Conservation (phyloP, 1,284 basidiomycete genomes). For the Termitomyces sp. region DNA sequence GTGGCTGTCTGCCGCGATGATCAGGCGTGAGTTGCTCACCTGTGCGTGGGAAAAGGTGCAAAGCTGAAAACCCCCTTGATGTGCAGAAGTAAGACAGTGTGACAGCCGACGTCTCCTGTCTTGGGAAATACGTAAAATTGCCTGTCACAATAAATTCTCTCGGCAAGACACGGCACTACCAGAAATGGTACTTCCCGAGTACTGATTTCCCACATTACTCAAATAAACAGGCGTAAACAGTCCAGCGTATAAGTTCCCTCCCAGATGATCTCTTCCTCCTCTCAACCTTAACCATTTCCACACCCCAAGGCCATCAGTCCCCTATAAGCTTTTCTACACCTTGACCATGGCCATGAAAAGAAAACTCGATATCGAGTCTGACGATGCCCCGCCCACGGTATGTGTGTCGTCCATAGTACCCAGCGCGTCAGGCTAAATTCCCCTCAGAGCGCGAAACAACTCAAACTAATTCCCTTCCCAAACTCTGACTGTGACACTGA, state of each 20-base stretch:
- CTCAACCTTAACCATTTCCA: conserved; percentile 20
- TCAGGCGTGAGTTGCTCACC: too few relatives aligned
- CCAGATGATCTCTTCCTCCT: conserved; percentile 18
- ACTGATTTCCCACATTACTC: conserved; percentile 8
- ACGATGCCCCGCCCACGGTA: conserved; percentile 48
- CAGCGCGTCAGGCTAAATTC: conserved; percentile 11
- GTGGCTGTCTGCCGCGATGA: conserved; percentile 7
- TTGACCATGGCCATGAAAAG: conserved; percentile 62
- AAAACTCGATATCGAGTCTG: conserved; percentile 59
- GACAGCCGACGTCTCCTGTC: background rate
- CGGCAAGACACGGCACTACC: background rate
- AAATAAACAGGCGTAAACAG: conserved; percentile 28
- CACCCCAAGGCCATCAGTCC: conserved; percentile 21
- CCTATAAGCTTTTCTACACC: conserved; percentile 11
- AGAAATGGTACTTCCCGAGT: conserved; percentile 4
- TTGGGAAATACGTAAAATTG: background rate
- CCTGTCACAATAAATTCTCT: background rate
- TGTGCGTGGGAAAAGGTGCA: background rate
- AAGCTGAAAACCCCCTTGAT: background rate
- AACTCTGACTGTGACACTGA: conserved; percentile 56
- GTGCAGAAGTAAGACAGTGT: conserved; percentile 3
- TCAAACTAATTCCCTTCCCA: conserved; percentile 70
- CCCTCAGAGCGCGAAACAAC: conserved; percentile 54
- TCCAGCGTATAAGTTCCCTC: conserved; percentile 28
- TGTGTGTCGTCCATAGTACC: conserved; percentile 17